phyloP scores from a whole-genome alignment of 192 early-diverging fungal genomes.

The Coemansia sp. region DNA sequence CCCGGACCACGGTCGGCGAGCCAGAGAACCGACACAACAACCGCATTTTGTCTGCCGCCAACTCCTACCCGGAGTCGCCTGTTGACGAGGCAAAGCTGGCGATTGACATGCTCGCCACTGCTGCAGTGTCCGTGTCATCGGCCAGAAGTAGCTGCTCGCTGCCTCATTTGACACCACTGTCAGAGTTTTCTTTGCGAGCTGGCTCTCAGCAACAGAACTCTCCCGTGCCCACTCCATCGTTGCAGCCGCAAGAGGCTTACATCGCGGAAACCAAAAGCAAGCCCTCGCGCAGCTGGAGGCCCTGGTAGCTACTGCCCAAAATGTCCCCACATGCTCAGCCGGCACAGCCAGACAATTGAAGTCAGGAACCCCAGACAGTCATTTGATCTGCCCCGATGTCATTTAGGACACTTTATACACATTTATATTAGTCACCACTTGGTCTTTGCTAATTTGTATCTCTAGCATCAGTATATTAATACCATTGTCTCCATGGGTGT shows the following conservation, averaged over 20 bases:
- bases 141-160: conserved; percentile 24
- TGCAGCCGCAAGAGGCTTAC: conserved; percentile 2
- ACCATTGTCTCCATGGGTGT: too few species aligned
- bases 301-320: conserved; percentile 25
- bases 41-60: not conserved
- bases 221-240: conserved; percentile 7
- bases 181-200: conserved; percentile 28
- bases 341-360: too few species aligned
- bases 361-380: too few species aligned
- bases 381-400: too few species aligned
- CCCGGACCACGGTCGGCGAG: not conserved
- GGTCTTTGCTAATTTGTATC: too few species aligned
- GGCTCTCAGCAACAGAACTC: conserved; percentile 13
- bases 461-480: too few species aligned
- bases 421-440: too few species aligned
- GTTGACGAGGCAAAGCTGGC: conserved; percentile 40
- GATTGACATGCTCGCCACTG: conserved; percentile 45
- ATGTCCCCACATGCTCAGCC: too few species aligned
- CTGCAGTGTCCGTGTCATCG: conserved; percentile 43
- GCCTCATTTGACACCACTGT: conserved; percentile 49
- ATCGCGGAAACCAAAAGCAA: conserved; percentile 7
- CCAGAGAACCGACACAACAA: not conserved
- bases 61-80: conserved; percentile 19
- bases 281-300: conserved; percentile 25
- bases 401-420: too few species aligned